phyloP scores from a whole-genome alignment of 306 rosid genomes.

The Elaeagnus macrophylla region DNA sequence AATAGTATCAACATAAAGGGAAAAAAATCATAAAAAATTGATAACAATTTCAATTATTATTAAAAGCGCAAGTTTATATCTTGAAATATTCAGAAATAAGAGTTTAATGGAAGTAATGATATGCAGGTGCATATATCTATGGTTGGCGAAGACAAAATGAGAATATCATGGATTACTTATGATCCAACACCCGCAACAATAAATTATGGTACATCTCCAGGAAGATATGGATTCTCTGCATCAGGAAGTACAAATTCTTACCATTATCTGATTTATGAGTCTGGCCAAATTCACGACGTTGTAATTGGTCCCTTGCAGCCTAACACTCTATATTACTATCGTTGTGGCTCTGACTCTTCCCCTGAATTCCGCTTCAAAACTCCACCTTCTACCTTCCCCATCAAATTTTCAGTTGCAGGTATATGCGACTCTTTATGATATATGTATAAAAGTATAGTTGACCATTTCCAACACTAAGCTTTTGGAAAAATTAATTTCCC shows the following conservation, averaged over 20 bases:
- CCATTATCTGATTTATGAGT: slow-evolving; percentile 14
- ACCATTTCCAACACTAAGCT: no score
- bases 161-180: slow-evolving; percentile 64
- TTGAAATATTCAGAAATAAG: no score
- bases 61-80: no score
- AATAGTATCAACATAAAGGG: no score
- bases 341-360: slow-evolving; percentile 35
- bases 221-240: slow-evolving; percentile 19
- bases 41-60: no score
- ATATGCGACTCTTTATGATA: no score
- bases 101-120: no score
- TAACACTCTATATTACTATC: slow-evolving; percentile 47
- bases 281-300: slow-evolving; percentile 58
- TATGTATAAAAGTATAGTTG: no score
- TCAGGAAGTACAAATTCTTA: slow-evolving; percentile 46
- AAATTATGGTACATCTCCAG: slow-evolving; percentile 39
- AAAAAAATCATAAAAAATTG: no score
- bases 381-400: slow-evolving; percentile 53
- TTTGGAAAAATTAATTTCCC: no score
- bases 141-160: slow-evolving; percentile 62
- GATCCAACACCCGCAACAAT: slow-evolving; percentile 32
- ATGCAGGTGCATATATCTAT: slow-evolving; percentile 70
- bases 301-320: slow-evolving; percentile 68
- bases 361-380: slow-evolving; percentile 44
- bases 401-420: slow-evolving; percentile 53